Evolutionary conservation across 2,329 filamentous ascomycete species (phyloP).

Genomic region (Colletotrichum coccodes): DNA sequence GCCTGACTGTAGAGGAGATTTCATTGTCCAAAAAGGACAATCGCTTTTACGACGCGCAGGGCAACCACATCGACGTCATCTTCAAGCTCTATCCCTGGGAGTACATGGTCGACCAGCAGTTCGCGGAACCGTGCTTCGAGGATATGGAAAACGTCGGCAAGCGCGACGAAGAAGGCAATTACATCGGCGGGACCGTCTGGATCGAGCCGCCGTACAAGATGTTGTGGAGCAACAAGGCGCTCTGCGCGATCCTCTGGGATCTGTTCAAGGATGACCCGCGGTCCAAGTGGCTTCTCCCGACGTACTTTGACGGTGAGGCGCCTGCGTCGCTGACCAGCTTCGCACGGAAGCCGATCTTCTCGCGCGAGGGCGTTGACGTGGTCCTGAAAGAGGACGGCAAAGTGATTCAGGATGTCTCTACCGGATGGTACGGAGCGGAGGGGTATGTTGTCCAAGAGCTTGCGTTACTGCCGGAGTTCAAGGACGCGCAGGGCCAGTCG

Average conservation of each 20-base stretch:
- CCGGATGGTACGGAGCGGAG: not conserved
- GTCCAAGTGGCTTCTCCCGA: not conserved
- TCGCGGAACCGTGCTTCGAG: not conserved
- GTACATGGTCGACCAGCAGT: not conserved
- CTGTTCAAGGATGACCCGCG: slow-evolving; percentile 10
- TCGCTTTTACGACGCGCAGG: slow-evolving; percentile 6
- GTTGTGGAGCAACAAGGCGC: slow-evolving; percentile 9
- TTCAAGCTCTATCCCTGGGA: slow-evolving; percentile 16
- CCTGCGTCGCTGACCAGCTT: not conserved
- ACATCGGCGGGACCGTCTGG: slow-evolving; percentile 4
- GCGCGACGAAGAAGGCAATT: not conserved
- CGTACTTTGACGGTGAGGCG: slow-evolving; percentile 3
- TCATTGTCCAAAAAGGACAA: not conserved
- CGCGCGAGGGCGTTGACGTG: slow-evolving; percentile 3
- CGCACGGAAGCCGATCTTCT: slow-evolving; percentile 9
- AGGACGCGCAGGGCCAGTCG: not conserved
- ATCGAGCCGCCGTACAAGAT: slow-evolving; percentile 13
- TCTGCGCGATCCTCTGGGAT: not conserved
- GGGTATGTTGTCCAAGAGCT: not conserved
- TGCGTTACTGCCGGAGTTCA: slow-evolving; percentile 5
- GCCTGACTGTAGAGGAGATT: slow-evolving; percentile 3
- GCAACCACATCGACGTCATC: slow-evolving; percentile 2
- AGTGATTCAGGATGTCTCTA: not conserved
- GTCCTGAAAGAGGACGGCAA: not conserved
- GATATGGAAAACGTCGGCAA: slow-evolving; percentile 5